Evolutionary conservation across 495 filamentous ascomycete species (phyloP), one percentile per base, ranked within the genome.

Genomic region (Rusavskia elegans): DNA sequence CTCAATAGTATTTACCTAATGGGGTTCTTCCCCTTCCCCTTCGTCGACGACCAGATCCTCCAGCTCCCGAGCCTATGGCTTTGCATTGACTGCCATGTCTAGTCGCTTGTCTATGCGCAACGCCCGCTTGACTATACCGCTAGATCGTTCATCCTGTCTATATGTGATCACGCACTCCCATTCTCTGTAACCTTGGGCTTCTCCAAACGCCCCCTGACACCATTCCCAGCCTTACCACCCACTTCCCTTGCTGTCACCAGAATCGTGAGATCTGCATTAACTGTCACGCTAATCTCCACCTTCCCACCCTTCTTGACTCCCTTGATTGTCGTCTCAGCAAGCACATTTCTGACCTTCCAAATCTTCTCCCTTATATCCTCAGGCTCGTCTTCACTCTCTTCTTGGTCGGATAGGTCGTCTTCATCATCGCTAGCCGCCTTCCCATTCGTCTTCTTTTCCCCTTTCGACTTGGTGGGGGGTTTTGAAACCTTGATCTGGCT

Each of bases 231-330:
- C 69, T 93, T 87, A 32, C 80, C 83, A 51, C 89, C 89, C 36
- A 94, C 81, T 64, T 95, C 88, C 53, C 89, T 76, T 53, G 82
- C 82, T 23, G 87, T 84, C 59, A 95, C 73, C 53, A 82, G 83
- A 54, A 95, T 73, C 52, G 71, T 71, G 46, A 95, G 68, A 65
- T 96, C 89, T 17, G 75, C 75, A 40, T 74, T 78, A 52, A 96
- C 84, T 59, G 87, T 89, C 54, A 98, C 75, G 63, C 84, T 90
- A 45, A 97, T 80, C 75, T 97, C 92, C 55, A 97, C 81, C 73
- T 92, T 95, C 57, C 77, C 75, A 37, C 85, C 85, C 73, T 89
- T 89, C 79, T 86, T 87, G 52, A 89, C 79, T 53, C 74, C 85
- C 67, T 75, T 82, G 60, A 97, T 66, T 30, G 81, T 84, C 11